Conservation (phyloP, 163 green algal species). For the Smithsoniella earleae region DNA sequence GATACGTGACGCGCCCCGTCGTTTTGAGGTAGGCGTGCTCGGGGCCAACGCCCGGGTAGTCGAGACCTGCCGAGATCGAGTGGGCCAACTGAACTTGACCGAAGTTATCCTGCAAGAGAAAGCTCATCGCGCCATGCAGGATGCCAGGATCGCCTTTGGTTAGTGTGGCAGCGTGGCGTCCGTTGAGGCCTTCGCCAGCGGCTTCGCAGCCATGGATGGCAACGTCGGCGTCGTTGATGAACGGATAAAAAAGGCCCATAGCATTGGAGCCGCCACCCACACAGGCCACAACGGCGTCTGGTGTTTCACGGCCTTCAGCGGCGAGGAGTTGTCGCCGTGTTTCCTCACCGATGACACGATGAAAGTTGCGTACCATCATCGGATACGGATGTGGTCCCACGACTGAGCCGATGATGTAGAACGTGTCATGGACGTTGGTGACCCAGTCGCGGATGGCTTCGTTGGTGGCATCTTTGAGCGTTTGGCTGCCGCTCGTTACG, state of each 20-base stretch:
- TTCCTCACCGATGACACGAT: constrained; percentile 84
- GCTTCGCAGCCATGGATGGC: too few relatives aligned
- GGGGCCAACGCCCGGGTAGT: too few relatives aligned
- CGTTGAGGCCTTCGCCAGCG: constrained; percentile 82
- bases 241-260: constrained; percentile 94
- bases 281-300: constrained; percentile 92
- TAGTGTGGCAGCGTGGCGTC: constrained; percentile 88
- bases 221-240: constrained; percentile 80
- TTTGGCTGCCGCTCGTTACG: constrained; percentile 68
- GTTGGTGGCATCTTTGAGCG: constrained; percentile 94
- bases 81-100: constrained; percentile 96
- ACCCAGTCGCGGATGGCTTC: constrained; percentile 99
- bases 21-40: constrained; percentile 97
- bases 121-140: constrained; percentile 88
- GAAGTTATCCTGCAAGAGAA: constrained; percentile 92
- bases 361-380: constrained; percentile 98
- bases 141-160: constrained; percentile 85
- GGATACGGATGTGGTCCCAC: constrained; percentile 95
- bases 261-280: constrained; percentile 94
- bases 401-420: constrained; percentile 96
- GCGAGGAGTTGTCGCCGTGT: constrained; percentile 71
- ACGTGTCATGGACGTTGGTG: constrained; percentile 97
- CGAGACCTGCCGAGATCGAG: constrained; percentile 89
- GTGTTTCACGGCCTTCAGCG: constrained; percentile 64
- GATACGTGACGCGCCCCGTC: constrained; percentile 77